Conservation (phyloP, 148 eudicot species). For the Nepenthes gracilis region DNA sequence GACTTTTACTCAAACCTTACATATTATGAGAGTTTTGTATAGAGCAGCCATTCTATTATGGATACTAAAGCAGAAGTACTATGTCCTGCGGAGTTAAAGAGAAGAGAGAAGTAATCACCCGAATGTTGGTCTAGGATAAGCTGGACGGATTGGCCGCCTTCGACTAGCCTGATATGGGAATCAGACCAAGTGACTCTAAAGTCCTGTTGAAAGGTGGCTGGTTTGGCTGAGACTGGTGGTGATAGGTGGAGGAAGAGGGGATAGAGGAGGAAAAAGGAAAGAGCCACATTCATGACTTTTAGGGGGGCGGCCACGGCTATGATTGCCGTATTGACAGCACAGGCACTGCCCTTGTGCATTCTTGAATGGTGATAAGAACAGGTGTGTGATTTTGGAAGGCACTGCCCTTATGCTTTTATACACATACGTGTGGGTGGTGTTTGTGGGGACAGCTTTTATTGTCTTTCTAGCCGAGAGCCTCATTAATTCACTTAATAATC, state of each 20-base stretch:
- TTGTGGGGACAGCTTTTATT: no score
- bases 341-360: no score
- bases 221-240: slow-evolving; percentile 18
- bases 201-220: slow-evolving; percentile 70
- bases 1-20: not conserved
- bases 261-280: not conserved
- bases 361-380: no score
- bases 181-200: slow-evolving; percentile 66
- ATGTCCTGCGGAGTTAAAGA: not conserved
- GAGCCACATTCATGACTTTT: no score
- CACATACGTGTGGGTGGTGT: no score
- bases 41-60: not conserved
- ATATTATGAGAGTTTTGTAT: not conserved
- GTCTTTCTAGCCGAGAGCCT: no score
- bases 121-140: slow-evolving; percentile 72
- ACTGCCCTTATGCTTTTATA: no score
- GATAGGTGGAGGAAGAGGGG: slow-evolving; percentile 1
- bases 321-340: no score
- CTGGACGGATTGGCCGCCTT: slow-evolving; percentile 67
- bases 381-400: no score
- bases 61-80: not conserved
- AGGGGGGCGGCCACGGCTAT: no score
- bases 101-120: slow-evolving; percentile 24
- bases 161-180: slow-evolving; percentile 44
- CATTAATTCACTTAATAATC: no score